phyloP scores from a whole-genome alignment of 176 grass and related monocot genomes.

The Typha latifolia region DNA sequence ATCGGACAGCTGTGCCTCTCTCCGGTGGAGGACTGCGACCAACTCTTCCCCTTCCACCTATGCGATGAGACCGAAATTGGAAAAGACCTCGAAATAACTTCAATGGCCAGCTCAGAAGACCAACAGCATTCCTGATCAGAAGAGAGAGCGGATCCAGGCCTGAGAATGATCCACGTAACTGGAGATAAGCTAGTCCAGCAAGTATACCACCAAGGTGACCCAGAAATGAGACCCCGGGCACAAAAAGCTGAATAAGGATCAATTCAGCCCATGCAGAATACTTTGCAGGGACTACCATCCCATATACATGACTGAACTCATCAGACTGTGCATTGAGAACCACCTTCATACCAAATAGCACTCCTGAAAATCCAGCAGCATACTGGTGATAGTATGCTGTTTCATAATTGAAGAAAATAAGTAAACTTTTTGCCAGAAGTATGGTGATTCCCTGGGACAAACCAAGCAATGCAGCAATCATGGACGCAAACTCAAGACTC shows the following conservation, averaged over 20 bases:
- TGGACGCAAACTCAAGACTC: constrained; percentile 59
- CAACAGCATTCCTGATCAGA: constrained; percentile 35
- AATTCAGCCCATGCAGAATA: constrained; percentile 87
- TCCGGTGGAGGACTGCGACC: constrained; percentile 15
- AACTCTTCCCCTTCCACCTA: constrained; percentile 34
- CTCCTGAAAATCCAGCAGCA: constrained; percentile 79
- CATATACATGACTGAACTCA: constrained; percentile 44
- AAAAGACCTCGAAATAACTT: constrained; percentile 38
- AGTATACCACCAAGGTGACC: constrained; percentile 83
- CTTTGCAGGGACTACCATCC: constrained; percentile 66
- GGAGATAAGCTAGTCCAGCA: constrained; percentile 68
- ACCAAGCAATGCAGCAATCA: constrained; percentile 56
- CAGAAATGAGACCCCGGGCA: constrained; percentile 67
- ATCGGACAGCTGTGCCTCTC: constrained; percentile 16
- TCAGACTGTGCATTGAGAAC: constrained; percentile 65
- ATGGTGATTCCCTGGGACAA: constrained; percentile 73
- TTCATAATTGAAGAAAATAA: constrained; percentile 35
- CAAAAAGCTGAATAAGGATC: constrained; percentile 77
- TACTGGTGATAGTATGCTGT: constrained; percentile 49
- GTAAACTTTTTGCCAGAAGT: constrained; percentile 51
- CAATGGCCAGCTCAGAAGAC: constrained; percentile 64
- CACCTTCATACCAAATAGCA: constrained; percentile 85
- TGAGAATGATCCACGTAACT: constrained; percentile 36
- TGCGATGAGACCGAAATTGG: constrained; percentile 2
- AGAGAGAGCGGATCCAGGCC: constrained; percentile 35